Conservation (phyloP, 2,329 filamentous ascomycete genomes). For the Blumeria graminis region DNA sequence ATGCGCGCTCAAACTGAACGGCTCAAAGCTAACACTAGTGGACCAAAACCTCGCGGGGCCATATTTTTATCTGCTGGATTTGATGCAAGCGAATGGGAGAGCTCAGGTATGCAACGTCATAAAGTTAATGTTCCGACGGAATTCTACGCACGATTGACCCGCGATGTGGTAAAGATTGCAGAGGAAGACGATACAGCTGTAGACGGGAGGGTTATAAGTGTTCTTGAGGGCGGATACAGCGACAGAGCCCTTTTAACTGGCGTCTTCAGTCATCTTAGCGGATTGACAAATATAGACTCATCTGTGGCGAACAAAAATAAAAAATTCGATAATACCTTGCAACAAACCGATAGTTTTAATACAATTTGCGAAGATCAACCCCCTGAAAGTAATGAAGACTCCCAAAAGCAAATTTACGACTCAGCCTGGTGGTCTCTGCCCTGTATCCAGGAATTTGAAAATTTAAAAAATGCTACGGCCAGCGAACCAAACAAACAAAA, state of each 20-base stretch:
- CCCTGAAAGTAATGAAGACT: no score
- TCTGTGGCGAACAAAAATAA: conserved; percentile 17
- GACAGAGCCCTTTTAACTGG: conserved; percentile 75
- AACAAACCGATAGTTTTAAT: background rate
- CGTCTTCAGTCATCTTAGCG: conserved; percentile 71
- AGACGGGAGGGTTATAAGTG: conserved; percentile 72
- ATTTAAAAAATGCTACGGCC: conserved; percentile 26
- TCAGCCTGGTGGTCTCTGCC: conserved; percentile 44
- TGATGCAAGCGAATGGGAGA: conserved; percentile 89
- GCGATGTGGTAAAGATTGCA: conserved; percentile 62
- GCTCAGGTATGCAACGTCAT: conserved; percentile 80
- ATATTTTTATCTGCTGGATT: conserved; percentile 94
- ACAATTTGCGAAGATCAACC: no score
- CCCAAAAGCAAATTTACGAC: conserved; percentile 27
- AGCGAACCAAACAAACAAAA: conserved; percentile 29
- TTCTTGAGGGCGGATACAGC: conserved; percentile 89
- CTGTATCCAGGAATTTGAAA: conserved; percentile 46
- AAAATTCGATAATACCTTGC: background rate
- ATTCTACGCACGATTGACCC: conserved; percentile 80
- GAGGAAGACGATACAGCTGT: conserved; percentile 54
- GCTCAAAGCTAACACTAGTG: conserved; percentile 29
- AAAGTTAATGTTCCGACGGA: conserved; percentile 88
- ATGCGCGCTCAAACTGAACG: conserved; percentile 48
- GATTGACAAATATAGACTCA: conserved; percentile 37
- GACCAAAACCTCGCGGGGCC: conserved; percentile 49